phyloP scores from a whole-genome alignment of 441 rosid genomes.

The Adansonia gregorii region DNA sequence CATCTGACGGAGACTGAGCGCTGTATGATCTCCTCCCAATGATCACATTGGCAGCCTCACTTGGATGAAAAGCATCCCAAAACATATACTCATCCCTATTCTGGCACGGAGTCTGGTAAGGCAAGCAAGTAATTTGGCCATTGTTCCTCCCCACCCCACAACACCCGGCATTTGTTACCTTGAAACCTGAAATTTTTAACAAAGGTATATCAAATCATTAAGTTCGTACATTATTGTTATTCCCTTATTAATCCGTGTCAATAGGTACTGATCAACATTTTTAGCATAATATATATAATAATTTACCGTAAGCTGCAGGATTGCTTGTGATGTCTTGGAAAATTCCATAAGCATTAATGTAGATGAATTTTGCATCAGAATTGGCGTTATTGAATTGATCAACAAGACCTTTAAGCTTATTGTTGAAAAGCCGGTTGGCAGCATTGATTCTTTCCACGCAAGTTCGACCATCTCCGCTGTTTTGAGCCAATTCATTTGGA shows the following conservation, averaged over 20 bases:
- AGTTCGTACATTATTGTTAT: neutral
- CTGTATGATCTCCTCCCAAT: slow-evolving; percentile 73
- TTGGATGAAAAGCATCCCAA: slow-evolving; percentile 91
- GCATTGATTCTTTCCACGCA: slow-evolving; percentile 69
- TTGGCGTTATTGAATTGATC: slow-evolving; percentile 59
- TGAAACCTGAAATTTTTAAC: slow-evolving; percentile 53
- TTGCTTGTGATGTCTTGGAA: slow-evolving; percentile 64
- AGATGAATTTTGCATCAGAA: slow-evolving; percentile 65
- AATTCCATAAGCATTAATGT: slow-evolving; percentile 71
- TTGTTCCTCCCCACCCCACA: slow-evolving; percentile 95
- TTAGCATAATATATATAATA: neutral
- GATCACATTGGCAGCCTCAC: slow-evolving; percentile 66
- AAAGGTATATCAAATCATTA: neutral
- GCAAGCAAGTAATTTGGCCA: slow-evolving; percentile 85
- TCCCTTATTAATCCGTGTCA: neutral
- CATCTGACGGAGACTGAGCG: slow-evolving; percentile 63
- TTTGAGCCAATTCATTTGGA: slow-evolving; percentile 73
- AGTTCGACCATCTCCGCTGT: slow-evolving; percentile 68
- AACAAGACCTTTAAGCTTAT: slow-evolving; percentile 66
- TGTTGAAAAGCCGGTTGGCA: slow-evolving; percentile 77
- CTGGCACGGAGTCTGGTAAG: slow-evolving; percentile 68
- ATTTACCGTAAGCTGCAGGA: slow-evolving; percentile 61
- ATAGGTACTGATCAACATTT: neutral
- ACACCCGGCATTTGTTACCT: slow-evolving; percentile 71
- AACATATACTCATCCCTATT: slow-evolving; percentile 66